phyloP scores from a whole-genome alignment of 2,329 filamentous ascomycete genomes.

The Fusarium longipes region DNA sequence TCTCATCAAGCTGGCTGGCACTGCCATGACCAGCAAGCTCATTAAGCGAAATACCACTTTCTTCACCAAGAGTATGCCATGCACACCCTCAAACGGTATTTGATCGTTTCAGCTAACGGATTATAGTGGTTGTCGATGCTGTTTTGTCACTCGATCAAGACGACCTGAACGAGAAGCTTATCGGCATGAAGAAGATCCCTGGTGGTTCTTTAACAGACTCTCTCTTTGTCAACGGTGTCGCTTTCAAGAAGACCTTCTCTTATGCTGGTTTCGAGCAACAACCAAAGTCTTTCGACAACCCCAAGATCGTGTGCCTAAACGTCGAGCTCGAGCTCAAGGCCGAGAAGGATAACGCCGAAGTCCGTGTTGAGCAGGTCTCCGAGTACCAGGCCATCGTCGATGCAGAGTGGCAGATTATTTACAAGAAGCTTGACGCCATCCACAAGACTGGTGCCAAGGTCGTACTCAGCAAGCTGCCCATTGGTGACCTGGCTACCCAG shows the following conservation, averaged over 20 bases:
- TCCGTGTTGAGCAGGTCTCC: slow-evolving; percentile 96
- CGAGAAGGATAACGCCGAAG: slow-evolving; percentile 99
- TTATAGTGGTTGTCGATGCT: slow-evolving; percentile 94
- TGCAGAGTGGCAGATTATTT: slow-evolving; percentile 99
- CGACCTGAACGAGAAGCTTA: slow-evolving; percentile 96
- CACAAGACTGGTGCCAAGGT: slow-evolving; percentile 97
- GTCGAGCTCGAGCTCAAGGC: slow-evolving; percentile 98
- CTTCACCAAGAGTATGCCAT: slow-evolving; percentile 88
- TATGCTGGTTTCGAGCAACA: slow-evolving; percentile 99
- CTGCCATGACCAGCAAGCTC: slow-evolving; percentile 99
- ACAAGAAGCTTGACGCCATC: slow-evolving; percentile 96
- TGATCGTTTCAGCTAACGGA: slow-evolving; percentile 44
- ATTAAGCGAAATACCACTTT: slow-evolving; percentile 97
- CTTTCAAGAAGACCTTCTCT: slow-evolving; percentile 99
- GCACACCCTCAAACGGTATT: background rate
- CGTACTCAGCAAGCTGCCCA: slow-evolving; percentile 95
- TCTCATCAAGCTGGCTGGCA: slow-evolving; percentile 87
- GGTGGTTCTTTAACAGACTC: slow-evolving; percentile 96
- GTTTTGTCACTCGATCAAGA: slow-evolving; percentile 96
- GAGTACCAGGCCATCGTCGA: slow-evolving; percentile 99
- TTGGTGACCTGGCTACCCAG: slow-evolving; percentile 96
- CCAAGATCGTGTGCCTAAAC: slow-evolving; percentile 97
- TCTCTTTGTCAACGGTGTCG: slow-evolving; percentile 95
- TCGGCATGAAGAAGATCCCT: slow-evolving; percentile 97
- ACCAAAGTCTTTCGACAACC: slow-evolving; percentile 92